A percentile compares a stretch with the other conserved stretches of the same genome.
These are phyloP conservation scores for Yamadazyma spencermartinsiae DNA, from an alignment of 1,139 yeast genomes.

Conservation along the genomic window DNA sequence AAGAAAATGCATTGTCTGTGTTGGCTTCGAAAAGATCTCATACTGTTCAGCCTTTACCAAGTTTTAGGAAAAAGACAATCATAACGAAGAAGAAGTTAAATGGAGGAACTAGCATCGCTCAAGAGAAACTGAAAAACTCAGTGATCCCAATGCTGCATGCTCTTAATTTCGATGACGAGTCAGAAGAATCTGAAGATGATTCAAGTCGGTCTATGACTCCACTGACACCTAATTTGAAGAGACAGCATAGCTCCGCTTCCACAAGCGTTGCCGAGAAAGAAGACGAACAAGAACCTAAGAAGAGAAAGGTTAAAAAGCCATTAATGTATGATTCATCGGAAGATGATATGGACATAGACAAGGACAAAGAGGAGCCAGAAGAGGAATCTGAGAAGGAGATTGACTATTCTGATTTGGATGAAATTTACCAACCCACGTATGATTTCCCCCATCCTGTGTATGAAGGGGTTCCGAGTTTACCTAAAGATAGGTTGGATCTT, in stretches of 20 bases:
- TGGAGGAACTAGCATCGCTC: not conserved
- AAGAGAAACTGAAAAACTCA: constrained; percentile 19
- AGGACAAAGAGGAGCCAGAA: constrained; percentile 8
- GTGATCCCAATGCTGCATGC: constrained; percentile 73
- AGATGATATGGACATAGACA: constrained; percentile 25
- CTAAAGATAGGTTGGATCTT: constrained; percentile 39
- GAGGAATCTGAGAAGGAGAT: constrained; percentile 13
- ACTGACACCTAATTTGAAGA: constrained; percentile 26
- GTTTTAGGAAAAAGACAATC: constrained; percentile 46
- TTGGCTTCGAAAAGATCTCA: constrained; percentile 27
- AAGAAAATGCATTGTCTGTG: constrained; percentile 29
- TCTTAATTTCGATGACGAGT: constrained; percentile 51
- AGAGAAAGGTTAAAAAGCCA: constrained; percentile 23
- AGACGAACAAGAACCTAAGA: constrained; percentile 18
- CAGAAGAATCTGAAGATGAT: constrained; percentile 48
- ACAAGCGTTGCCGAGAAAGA: constrained; percentile 36
- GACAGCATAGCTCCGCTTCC: constrained; percentile 26
- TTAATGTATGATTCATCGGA: constrained; percentile 36
- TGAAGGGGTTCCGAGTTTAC: constrained; percentile 34
- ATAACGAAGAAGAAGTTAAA: constrained; percentile 8
- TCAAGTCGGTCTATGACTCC: constrained; percentile 47
- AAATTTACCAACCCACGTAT: constrained; percentile 45
- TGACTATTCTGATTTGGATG: constrained; percentile 27
- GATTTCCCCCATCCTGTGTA: constrained; percentile 52
- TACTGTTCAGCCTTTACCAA: constrained; percentile 37